These are phyloP conservation scores for Artemisia tridentata DNA, from an alignment of 129 eudicot species.

Conservation along the genomic window DNA sequence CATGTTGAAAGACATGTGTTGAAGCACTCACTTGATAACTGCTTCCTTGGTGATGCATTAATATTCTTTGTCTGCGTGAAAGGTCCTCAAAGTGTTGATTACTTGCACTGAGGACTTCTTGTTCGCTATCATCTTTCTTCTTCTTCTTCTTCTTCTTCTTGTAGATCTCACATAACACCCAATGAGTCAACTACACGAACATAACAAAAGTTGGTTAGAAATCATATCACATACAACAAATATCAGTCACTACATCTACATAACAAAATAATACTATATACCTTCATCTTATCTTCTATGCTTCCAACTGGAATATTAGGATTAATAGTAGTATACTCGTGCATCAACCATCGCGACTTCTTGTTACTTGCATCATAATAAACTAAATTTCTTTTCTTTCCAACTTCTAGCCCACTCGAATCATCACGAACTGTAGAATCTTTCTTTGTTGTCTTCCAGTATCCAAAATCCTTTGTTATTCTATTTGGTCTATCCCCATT, in stretches of 20 bases:
- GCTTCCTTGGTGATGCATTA: neutral
- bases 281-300: neutral
- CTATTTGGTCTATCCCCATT: slow-evolving; percentile 6
- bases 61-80: neutral
- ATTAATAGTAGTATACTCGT: neutral
- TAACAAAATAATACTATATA: too few relatives aligned
- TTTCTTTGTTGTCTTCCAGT: slow-evolving; percentile 17
- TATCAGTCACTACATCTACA: neutral
- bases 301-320: neutral
- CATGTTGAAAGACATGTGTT: too few relatives aligned
- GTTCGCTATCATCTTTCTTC: neutral
- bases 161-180: neutral
- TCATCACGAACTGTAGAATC: neutral
- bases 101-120: neutral
- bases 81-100: neutral
- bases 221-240: neutral
- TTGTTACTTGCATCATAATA: neutral
- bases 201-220: neutral
- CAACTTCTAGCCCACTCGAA: neutral
- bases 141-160: neutral
- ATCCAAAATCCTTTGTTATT: neutral
- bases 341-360: neutral
- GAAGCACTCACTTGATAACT: too few relatives aligned
- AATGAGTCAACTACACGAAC: neutral
- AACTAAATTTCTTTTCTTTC: slow-evolving; percentile 7